Percentiles rank a stretch among this genome's conserved stretches.
Conservation (phyloP, 345 rosid species). For the Adansonia digitata region DNA sequence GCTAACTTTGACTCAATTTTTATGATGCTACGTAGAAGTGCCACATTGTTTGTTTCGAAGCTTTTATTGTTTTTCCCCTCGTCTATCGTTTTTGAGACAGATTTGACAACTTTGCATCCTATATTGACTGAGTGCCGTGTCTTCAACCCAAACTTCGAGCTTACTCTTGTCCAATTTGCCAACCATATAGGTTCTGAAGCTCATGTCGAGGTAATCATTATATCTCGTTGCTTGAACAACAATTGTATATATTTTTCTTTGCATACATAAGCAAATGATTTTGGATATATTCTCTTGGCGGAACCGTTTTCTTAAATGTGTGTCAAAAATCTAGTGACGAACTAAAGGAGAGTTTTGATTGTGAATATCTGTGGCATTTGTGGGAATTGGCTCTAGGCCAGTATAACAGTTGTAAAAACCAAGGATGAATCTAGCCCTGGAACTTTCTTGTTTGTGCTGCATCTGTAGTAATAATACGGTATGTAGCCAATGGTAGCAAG, state of each 20-base stretch:
- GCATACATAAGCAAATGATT: not conserved
- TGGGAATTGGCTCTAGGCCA: not conserved
- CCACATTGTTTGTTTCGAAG: not conserved
- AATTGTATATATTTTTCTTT: not conserved
- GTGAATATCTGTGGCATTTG: not conserved
- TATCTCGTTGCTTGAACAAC: not conserved
- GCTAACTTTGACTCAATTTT: not conserved
- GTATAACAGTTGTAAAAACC: too few species aligned
- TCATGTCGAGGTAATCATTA: conserved; percentile 67
- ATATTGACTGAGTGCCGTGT: conserved; percentile 93
- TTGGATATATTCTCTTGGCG: too few species aligned
- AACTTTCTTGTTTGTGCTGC: not conserved
- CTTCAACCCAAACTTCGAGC: conserved; percentile 70
- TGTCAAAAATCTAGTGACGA: too few species aligned
- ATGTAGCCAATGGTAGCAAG: conserved; percentile 49
- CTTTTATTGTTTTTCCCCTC: not conserved
- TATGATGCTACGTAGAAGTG: not conserved
- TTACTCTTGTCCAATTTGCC: conserved; percentile 82
- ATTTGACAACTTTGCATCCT: conserved; percentile 74
- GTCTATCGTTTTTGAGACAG: conserved; percentile 44
- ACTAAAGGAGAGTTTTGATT: conserved; percentile 29
- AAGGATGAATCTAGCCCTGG: not conserved
- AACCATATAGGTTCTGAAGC: conserved; percentile 97
- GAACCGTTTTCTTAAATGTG: too few species aligned
- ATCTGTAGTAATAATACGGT: not conserved